A percentile compares a stretch with the other conserved stretches of the same genome.
These are phyloP conservation scores for Paraphoma chrysanthemicola DNA, from an alignment of 2,329 filamentous ascomycete genomes.

Conservation along the genomic window DNA sequence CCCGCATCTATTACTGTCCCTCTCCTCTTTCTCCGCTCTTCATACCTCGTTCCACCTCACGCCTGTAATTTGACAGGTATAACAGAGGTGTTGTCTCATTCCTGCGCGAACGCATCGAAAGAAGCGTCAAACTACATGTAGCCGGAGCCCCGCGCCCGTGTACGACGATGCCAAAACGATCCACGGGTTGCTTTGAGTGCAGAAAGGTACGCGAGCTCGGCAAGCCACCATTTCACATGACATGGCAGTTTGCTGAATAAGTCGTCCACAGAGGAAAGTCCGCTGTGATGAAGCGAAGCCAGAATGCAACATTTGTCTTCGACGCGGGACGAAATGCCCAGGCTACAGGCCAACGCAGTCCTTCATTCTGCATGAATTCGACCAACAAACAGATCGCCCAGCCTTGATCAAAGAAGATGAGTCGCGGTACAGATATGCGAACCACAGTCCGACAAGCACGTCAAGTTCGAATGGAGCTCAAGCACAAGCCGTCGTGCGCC, in stretches of 20 bases:
- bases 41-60: not conserved
- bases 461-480: slow-evolving; percentile 6
- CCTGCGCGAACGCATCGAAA: not conserved
- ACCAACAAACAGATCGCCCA: slow-evolving; percentile 34
- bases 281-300: slow-evolving; percentile 46
- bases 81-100: not conserved
- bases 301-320: slow-evolving; percentile 43
- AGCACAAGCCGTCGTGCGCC: slow-evolving; percentile 12
- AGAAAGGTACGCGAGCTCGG: slow-evolving; percentile 32
- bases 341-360: slow-evolving; percentile 44
- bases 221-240: slow-evolving; percentile 8
- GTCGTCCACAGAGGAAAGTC: slow-evolving; percentile 35
- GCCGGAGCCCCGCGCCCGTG: slow-evolving; percentile 8
- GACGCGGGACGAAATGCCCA: slow-evolving; percentile 44
- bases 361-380: slow-evolving; percentile 45
- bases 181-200: slow-evolving; percentile 46
- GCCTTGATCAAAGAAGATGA: slow-evolving; percentile 45
- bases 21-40: slow-evolving; percentile 1
- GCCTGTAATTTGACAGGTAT: not conserved
- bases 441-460: slow-evolving; percentile 20
- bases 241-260: slow-evolving; percentile 11
- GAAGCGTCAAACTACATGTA: not conserved
- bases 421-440: slow-evolving; percentile 40
- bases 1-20: slow-evolving; percentile 5
- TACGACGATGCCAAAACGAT: slow-evolving; percentile 45